Conservation (phyloP, 2,329 filamentous ascomycete genomes). For the Teratosphaeria viscida region DNA sequence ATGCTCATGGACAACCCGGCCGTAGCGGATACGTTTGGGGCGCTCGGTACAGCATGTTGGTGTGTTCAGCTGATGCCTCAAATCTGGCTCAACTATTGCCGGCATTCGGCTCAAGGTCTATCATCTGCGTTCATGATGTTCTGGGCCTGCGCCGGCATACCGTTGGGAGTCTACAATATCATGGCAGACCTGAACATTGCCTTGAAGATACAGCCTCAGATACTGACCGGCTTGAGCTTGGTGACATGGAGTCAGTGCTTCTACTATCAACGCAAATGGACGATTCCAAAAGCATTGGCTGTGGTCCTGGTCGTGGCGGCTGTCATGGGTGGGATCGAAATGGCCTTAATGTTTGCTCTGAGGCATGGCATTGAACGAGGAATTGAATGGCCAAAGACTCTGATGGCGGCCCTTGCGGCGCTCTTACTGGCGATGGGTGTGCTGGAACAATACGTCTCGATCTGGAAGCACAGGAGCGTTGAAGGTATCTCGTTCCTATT, state of each 20-base stretch:
- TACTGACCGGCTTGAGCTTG: slow-evolving; percentile 43
- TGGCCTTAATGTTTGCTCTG: slow-evolving; percentile 48
- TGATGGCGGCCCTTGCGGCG: slow-evolving; percentile 59
- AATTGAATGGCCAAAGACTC: slow-evolving; percentile 50
- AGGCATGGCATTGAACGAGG: slow-evolving; percentile 34
- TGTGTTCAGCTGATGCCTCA: slow-evolving; percentile 60
- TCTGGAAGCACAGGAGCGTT: slow-evolving; percentile 55
- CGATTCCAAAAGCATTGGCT: slow-evolving; percentile 36
- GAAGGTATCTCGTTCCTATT: slow-evolving; percentile 64
- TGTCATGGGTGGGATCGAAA: slow-evolving; percentile 50
- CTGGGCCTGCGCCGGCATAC: slow-evolving; percentile 58
- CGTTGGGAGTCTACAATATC: slow-evolving; percentile 53
- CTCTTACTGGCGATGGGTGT: slow-evolving; percentile 55
- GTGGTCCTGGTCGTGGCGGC: slow-evolving; percentile 43
- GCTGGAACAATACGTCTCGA: slow-evolving; percentile 58
- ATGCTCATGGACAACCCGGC: slow-evolving; percentile 43
- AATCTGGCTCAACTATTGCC: slow-evolving; percentile 56
- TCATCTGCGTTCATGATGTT: slow-evolving; percentile 64
- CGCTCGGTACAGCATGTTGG: slow-evolving; percentile 54
- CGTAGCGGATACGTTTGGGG: slow-evolving; percentile 50
- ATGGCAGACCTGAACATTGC: slow-evolving; percentile 44
- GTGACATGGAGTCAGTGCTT: slow-evolving; percentile 47
- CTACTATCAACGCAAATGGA: slow-evolving; percentile 49
- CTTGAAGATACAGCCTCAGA: slow-evolving; percentile 45
- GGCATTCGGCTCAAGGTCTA: slow-evolving; percentile 55